Evolutionary conservation across 371 early-diverging fungal genomes (phyloP).

Genomic region (Catenaria anguillulae): DNA sequence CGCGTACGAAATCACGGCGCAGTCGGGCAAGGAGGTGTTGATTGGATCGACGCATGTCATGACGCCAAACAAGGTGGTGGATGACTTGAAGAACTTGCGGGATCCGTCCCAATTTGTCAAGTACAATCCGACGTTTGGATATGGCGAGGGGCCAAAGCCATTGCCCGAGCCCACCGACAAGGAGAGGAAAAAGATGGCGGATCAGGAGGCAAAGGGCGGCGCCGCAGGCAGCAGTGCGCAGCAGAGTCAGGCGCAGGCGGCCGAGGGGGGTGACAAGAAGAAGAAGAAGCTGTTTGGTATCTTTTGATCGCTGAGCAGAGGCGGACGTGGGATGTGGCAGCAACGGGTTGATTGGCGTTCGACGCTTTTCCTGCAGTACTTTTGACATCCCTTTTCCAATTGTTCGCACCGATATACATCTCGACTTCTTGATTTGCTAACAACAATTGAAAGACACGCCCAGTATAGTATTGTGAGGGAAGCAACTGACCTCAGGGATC

Average conservation of each 20-base stretch:
- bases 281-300: slow-evolving; percentile 22
- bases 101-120: slow-evolving; percentile 19
- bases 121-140: slow-evolving; percentile 11
- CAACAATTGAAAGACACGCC: no score
- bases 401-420: no score
- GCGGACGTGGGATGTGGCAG: no score
- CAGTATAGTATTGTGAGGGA: no score
- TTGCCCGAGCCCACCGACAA: slow-evolving; percentile 11
- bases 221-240: no score
- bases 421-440: no score
- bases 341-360: no score
- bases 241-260: no score
- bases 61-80: slow-evolving; percentile 60
- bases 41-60: slow-evolving; percentile 60
- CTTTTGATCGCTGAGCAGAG: no score
- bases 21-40: slow-evolving; percentile 58
- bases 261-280: slow-evolving; percentile 21
- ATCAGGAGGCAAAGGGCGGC: slow-evolving; percentile 10
- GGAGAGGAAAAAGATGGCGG: neutral
- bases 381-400: no score
- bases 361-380: no score
- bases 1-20: slow-evolving; percentile 64
- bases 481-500: no score
- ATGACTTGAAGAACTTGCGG: slow-evolving; percentile 34
- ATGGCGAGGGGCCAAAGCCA: slow-evolving; percentile 9